Conservation (phyloP, 176 grass and related monocot species). For the Triticum urartu region DNA sequence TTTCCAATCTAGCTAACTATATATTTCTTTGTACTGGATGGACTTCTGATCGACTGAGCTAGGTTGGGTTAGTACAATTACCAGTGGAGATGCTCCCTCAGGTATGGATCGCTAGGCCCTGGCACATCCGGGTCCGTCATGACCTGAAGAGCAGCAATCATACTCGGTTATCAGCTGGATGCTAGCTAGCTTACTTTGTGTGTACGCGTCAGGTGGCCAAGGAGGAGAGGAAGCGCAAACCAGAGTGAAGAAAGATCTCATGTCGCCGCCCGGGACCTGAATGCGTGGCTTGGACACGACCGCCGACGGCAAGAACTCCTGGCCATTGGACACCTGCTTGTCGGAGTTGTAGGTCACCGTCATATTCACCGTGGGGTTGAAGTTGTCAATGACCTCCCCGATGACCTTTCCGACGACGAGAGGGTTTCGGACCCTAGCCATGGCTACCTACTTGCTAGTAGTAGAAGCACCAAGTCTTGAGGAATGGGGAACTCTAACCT, state of each 20-base stretch:
- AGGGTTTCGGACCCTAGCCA: background rate
- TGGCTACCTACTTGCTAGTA: background rate
- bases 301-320: background rate
- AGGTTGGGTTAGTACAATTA: background rate
- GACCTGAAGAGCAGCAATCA: background rate
- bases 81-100: slow-evolving; percentile 11
- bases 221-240: background rate
- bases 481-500: background rate
- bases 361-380: slow-evolving; percentile 2
- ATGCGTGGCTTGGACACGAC: background rate
- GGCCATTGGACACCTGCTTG: slow-evolving; percentile 6
- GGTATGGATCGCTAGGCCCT: background rate
- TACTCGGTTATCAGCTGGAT: too few relatives aligned
- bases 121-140: slow-evolving; percentile 12
- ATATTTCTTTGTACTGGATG: background rate
- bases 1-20: too few relatives aligned
- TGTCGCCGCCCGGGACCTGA: background rate
- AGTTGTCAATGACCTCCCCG: background rate
- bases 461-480: background rate
- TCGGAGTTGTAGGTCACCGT: background rate
- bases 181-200: background rate
- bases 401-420: background rate
- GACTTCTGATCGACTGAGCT: too few relatives aligned
- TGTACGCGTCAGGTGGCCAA: background rate
- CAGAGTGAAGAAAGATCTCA: background rate